Base-by-base conservation (phyloP, 2,329 filamentous ascomycete genomes). In the Beauveria sp. region DNA sequence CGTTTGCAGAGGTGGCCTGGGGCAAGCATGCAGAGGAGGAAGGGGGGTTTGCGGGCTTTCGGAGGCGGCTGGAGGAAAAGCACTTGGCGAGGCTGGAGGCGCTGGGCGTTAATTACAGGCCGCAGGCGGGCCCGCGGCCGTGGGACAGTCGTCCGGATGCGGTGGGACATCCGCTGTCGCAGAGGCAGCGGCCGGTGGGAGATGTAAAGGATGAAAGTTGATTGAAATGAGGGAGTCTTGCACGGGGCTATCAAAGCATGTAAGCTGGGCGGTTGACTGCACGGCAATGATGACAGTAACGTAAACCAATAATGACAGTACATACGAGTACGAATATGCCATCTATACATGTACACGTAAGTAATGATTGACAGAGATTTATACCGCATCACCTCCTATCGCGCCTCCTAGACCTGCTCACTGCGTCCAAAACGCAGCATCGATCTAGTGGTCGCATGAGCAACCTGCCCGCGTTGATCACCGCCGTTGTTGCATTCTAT, bases 1-100 rank as follows among this genome's bases (percentile, higher is more conserved):
- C 64, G 5, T 65, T 65, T 28, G 57, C 64, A 4, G 64, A 65
- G 56, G 63, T 65, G 2, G 63, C 61, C 3, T 65, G 64, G 64
- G 64, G 64, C 22, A 65, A 64, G 54, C 6, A 54, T 5, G 24
- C 2, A 8, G 52, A 46, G 40, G 18, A 42, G 14, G 40, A 63
- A 3, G 52, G 54, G 34, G 31, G 43, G 2, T 54, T 62, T 50
- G 60, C 60, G 3, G 48, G 48, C 43, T 64, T 65, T 28, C 34
- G 38, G 1, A 55, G 14, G 18, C 50, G 64, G n/a, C 61, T 64
- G 16, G 53, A 61, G 28, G 42, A 48, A 22, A 31, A 22, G n/a
- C 64, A 63, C 22, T 16, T 61, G 5, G 53, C 45, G 18, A 28
- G 63, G 31, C 46, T 64, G 54, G 61, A 64, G 10, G 63, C 64